Percentiles rank a stretch among this genome's conserved stretches.
These are phyloP conservation scores for Vachellia collinsii DNA, from an alignment of 306 rosid species.

Conservation along the genomic window DNA sequence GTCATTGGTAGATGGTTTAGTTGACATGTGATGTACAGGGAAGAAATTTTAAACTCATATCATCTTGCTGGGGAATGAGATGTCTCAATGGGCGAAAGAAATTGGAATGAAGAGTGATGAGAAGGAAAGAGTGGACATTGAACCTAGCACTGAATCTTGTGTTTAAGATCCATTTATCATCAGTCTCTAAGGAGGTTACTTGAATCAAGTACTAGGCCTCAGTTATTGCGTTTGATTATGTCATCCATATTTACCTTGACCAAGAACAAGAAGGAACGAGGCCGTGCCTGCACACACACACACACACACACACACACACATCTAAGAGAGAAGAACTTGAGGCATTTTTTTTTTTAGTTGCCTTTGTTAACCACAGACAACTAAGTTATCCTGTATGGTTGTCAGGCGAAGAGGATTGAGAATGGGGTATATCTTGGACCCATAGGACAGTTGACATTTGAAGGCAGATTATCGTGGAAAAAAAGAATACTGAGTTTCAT, in stretches of 20 bases:
- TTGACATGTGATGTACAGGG: constrained; percentile 16
- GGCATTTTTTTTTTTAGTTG: not conserved
- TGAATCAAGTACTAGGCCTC: constrained; percentile 15
- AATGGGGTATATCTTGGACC: constrained; percentile 91
- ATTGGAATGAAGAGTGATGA: not conserved
- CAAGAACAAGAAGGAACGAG: not conserved
- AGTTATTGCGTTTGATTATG: not conserved
- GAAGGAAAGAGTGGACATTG: constrained; percentile 6
- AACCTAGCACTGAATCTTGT: constrained; percentile 4
- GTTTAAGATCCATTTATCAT: constrained; percentile 12
- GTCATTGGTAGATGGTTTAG: not conserved
- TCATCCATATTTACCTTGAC: not conserved
- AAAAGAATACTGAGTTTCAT: constrained; percentile 73
- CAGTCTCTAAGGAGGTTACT: not conserved
- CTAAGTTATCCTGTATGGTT: constrained; percentile 40
- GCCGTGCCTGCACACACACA: too few relatives aligned
- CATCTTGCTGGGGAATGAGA: constrained; percentile 1
- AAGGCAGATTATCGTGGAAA: constrained; percentile 86
- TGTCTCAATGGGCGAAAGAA: not conserved
- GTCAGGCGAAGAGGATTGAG: constrained; percentile 88
- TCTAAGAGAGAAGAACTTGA: constrained; percentile 28
- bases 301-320: too few relatives aligned
- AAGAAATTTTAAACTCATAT: constrained; percentile 1
- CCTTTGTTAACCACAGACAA: not conserved
- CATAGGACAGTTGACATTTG: constrained; percentile 84